Evolutionary conservation across 169 alveolate species (phyloP).

Genomic region (Plasmodium cynomolgi): DNA sequence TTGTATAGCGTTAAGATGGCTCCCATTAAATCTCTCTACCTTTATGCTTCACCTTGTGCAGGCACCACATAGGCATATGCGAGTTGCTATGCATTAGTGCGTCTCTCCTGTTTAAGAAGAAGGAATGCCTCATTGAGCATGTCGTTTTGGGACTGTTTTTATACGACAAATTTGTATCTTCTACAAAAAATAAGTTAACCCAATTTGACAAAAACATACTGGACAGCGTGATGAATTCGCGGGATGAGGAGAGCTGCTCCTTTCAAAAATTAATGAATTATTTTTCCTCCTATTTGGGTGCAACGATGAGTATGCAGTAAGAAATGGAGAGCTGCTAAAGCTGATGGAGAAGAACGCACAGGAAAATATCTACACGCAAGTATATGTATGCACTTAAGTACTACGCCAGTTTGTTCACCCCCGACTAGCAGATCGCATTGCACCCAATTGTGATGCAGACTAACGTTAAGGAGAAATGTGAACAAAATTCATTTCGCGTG

Average conservation of each 20-base stretch:
- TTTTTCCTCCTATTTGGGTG: slow-evolving; percentile 64
- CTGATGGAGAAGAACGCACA: background rate
- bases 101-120: slow-evolving; percentile 45
- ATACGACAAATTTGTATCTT: slow-evolving; percentile 68
- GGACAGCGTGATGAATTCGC: slow-evolving; percentile 12
- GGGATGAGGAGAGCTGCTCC: slow-evolving; percentile 1
- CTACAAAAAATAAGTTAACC: slow-evolving; percentile 71
- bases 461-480: background rate
- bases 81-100: slow-evolving; percentile 68
- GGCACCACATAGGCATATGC: slow-evolving; percentile 71
- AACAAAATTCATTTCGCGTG: background rate
- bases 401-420: background rate
- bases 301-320: slow-evolving; percentile 5
- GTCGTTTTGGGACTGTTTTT: slow-evolving; percentile 60
- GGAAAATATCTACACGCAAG: background rate
- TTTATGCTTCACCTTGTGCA: background rate
- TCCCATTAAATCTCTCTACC: background rate
- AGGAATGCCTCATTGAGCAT: slow-evolving; percentile 70
- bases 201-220: slow-evolving; percentile 57
- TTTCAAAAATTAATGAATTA: slow-evolving; percentile 68
- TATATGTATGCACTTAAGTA: background rate
- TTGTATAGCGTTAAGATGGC: background rate
- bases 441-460: background rate
- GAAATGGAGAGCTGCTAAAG: background rate
- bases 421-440: background rate